Evolutionary conservation across 768 basidiomycete genomes (phyloP).

Genomic region (Kwoniella heveanensis): DNA sequence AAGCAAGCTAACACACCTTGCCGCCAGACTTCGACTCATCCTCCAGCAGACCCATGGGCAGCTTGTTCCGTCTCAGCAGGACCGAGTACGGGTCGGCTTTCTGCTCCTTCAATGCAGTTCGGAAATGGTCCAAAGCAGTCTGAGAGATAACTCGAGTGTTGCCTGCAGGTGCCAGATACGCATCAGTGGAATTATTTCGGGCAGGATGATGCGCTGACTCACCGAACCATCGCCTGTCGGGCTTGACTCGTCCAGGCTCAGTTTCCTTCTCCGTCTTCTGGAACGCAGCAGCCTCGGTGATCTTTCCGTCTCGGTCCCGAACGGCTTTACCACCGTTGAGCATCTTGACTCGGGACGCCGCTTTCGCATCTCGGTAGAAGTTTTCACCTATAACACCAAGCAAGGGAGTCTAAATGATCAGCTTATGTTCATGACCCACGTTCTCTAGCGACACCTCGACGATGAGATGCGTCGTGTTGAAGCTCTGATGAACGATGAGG

Average conservation of each 20-base stretch:
- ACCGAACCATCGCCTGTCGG: constrained; percentile 98
- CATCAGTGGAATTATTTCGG: background rate
- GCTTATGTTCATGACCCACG: background rate
- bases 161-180: constrained; percentile 64
- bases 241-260: constrained; percentile 85
- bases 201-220: constrained; percentile 44
- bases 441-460: too few species aligned
- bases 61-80: constrained; percentile 86
- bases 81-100: constrained; percentile 97
- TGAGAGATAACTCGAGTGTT: constrained; percentile 99
- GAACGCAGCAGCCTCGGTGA: constrained; percentile 89
- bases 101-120: constrained; percentile 78
- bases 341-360: constrained; percentile 82
- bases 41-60: constrained; percentile 93
- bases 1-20: constrained; percentile 61
- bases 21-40: constrained; percentile 82
- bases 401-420: background rate
- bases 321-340: constrained; percentile 88
- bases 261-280: constrained; percentile 94
- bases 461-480: too few species aligned
- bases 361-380: constrained; percentile 96
- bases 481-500: too few species aligned
- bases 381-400: constrained; percentile 71
- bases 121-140: constrained; percentile 91
- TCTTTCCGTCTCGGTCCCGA: constrained; percentile 86